A percentile compares a stretch with the other conserved stretches of the same genome.
Conservation (phyloP, 192 early-diverging fungal genomes). For the Phycomyces nitens region DNA sequence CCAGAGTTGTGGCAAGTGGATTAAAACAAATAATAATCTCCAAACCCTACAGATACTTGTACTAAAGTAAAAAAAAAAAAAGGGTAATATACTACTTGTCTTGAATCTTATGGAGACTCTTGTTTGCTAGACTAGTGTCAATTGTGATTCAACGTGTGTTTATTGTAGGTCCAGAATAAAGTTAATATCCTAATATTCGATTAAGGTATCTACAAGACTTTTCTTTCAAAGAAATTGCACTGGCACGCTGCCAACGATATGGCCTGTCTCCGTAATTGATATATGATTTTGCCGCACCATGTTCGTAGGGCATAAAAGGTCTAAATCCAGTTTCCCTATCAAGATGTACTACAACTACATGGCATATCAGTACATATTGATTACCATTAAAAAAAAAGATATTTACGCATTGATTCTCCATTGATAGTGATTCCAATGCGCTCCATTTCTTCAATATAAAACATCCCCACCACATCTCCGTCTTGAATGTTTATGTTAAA, state of each 20-base stretch:
- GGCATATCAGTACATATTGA: background rate
- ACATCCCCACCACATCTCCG: conserved; percentile 23
- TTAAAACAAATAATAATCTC: too few relatives aligned
- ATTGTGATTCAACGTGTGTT: too few relatives aligned
- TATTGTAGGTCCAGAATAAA: too few relatives aligned
- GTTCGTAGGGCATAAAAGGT: conserved; percentile 14
- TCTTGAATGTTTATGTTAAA: conserved; percentile 14
- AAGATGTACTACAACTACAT: background rate
- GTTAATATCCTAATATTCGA: too few relatives aligned
- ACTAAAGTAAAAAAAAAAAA: too few relatives aligned
- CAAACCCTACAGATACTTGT: too few relatives aligned
- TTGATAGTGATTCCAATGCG: conserved; percentile 19
- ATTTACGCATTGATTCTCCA: conserved; percentile 20
- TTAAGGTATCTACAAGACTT: too few relatives aligned
- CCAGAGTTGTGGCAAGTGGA: too few relatives aligned
- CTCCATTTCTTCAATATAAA: background rate
- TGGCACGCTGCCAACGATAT: conserved; percentile 7
- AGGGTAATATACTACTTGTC: too few relatives aligned
- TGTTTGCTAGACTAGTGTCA: too few relatives aligned
- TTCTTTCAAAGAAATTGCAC: too few relatives aligned
- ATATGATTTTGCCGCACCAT: background rate
- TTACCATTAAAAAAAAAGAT: background rate
- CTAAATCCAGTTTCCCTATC: conserved; percentile 2
- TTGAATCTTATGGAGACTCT: too few relatives aligned
- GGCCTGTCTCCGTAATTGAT: conserved; percentile 17